Evolutionary conservation across 129 eudicot species (phyloP).

Genomic region (Sambucus nigra): DNA sequence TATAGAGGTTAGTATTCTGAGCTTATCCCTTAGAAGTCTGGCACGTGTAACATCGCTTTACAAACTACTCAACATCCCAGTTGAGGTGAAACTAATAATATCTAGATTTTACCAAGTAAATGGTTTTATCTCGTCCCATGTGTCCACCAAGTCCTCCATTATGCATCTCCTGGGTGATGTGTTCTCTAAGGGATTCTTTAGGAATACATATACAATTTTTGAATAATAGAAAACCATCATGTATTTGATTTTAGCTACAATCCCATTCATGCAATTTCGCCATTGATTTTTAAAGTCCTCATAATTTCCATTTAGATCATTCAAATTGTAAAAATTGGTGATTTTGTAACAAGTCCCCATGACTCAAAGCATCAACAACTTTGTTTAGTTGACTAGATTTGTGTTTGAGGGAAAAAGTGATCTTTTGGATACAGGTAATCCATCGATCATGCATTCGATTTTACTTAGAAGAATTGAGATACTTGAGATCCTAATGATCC

Average conservation of each 20-base stretch:
- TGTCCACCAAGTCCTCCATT: too few species aligned
- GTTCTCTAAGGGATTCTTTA: too few species aligned
- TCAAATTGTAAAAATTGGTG: background rate
- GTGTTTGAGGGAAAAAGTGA: too few species aligned
- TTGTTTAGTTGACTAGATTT: background rate
- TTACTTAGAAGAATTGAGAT: background rate
- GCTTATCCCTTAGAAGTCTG: too few species aligned
- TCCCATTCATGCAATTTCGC: background rate
- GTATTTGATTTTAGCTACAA: background rate
- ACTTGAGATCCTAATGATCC: background rate
- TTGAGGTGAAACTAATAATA: conserved; percentile 1
- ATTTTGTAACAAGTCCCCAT: too few species aligned
- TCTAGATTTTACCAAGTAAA: background rate
- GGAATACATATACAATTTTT: background rate
- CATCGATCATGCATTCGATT: too few species aligned
- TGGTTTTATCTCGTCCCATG: background rate
- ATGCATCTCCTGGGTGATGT: too few species aligned
- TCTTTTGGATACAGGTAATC: too few species aligned
- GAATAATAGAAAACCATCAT: background rate
- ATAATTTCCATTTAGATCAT: background rate
- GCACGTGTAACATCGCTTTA: too few species aligned
- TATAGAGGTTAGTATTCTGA: too few species aligned
- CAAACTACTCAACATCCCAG: background rate
- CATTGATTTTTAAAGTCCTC: background rate
- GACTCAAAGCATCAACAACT: conserved; percentile 2